Evolutionary conservation across 1,284 basidiomycete species (phyloP), one percentile per base, ranked within the genome.

Genomic region (Cutaneotrichosporon sp.): DNA sequence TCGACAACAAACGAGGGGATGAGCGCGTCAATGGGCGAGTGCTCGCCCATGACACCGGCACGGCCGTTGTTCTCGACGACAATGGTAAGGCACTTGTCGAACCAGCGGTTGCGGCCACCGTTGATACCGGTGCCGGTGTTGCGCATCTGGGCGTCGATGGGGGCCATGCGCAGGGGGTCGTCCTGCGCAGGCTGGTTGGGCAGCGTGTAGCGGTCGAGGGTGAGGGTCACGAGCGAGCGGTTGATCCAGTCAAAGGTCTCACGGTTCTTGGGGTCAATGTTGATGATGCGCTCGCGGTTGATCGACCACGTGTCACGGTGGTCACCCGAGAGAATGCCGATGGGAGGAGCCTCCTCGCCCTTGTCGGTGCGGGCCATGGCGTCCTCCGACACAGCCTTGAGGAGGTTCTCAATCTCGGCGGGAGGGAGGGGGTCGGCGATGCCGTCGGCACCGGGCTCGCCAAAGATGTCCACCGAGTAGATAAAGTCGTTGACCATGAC

Each of bases 1-100:
- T 97, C 91, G 38, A 84, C 83, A n/a, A 90, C 83, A 48, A 93
- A 87, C 60, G 88, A 90, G 0, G 93, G 92, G 45, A 96, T 85
- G 10, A 97, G 78, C 1, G 93, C 93, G 62, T 97, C 94, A 52
- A 87, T 86, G 0, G 90, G 87, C 3, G 90, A 89, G 75, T 97
- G 93, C 76, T 97, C 94, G 23, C 94, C 94, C 67, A 85, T 84
- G 51, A 89, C 86, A 36, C 90, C 89, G 3, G 89, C 88, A 39
- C 90, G 84, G 2, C 87, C 85, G 58, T 86, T 89, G 13, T 85
- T 84, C 75, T 97, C 92, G 38, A 97, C 84, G 44, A 88, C 81
- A 53, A 97, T 76, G 7, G 84, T 84, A 40, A 88, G 81, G 2
- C 87, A 81, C 77, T 97, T 97, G 78, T 98, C 94, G 73, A 87